Base-by-base conservation (phyloP, 2,329 filamentous ascomycete genomes). In the Phialocephala subalpina region DNA sequence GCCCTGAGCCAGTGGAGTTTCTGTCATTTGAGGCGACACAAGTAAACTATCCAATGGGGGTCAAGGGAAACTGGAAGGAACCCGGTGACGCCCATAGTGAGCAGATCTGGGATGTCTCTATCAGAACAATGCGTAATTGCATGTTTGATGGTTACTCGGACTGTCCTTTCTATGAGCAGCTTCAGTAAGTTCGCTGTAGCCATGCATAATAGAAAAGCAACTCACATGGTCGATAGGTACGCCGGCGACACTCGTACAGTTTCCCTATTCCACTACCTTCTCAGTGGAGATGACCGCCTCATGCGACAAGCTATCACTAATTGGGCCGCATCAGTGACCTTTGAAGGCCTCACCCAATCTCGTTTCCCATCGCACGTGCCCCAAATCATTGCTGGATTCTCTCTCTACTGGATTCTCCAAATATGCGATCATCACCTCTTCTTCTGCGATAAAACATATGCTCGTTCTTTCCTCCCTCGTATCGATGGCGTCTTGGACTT, bases 351-450 rank as follows among this genome's bases (percentile, higher is more conserved):
- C 4, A 77, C 77, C 0, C 75, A 76, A 57, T 78, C 75, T 14
- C 77, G 78, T 1, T 75, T 76, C 47, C 79, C 79, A 4, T 78
- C 77, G 0, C 78, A 79, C 53, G 72, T 74, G 0, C 73, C 73
- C 2, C 77, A 80, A 59, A 72, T 79, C 52, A 80, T 80, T 57
- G 74, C 77, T n/a, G 72, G 73, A 14, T 81, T 80, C 62, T 76
- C 78, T 0, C 74, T 80, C 0, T 80, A 75, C 69, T 80, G 78
- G 78, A 72, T 79, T 12, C 69, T 76, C 18, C 74, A 75, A 62
- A 70, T 81, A 0, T 74, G 71, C 45, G 79, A 81, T 64, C 79
- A 81, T 59, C 73, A 77, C 60, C 64, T 75, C 8, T 76, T 74
- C 65, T 80, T 79, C 60, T 77, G 75, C 3, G 79, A 81, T 62